Conservation (phyloP, 306 rosid species). For the Casuarina glauca region DNA sequence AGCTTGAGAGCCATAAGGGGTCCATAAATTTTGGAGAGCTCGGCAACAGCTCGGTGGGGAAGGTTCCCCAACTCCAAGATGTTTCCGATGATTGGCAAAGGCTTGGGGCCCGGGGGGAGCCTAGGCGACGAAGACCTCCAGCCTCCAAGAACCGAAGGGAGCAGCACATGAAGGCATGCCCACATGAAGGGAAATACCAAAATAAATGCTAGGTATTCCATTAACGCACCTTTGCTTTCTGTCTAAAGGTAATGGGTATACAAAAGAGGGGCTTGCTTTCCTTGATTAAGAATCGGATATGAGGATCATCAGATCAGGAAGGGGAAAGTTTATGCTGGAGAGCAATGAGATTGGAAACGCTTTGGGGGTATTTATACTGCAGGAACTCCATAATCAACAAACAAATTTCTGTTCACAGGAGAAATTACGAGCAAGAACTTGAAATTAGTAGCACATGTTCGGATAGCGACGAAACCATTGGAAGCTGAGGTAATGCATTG, state of each 20-base stretch:
- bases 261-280: too few relatives aligned
- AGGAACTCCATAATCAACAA: too few relatives aligned
- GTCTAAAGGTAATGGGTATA: background rate
- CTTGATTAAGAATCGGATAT: too few relatives aligned
- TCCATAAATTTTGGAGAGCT: constrained; percentile 34
- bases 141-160: background rate
- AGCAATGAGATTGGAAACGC: too few relatives aligned
- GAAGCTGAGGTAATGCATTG: too few relatives aligned
- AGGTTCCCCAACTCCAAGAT: constrained; percentile 39
- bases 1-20: constrained; percentile 39
- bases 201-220: background rate
- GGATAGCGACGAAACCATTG: too few relatives aligned
- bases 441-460: too few relatives aligned
- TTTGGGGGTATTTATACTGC: too few relatives aligned
- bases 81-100: constrained; percentile 49
- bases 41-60: constrained; percentile 41
- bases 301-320: too few relatives aligned
- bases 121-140: background rate
- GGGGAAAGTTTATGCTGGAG: too few relatives aligned
- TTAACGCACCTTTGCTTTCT: background rate
- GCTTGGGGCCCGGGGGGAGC: constrained; percentile 56
- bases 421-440: too few relatives aligned
- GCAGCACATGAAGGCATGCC: background rate
- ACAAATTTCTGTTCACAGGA: too few relatives aligned
- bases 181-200: background rate